Conservation (phyloP, 345 rosid genomes). For the Reutealis trisperma region DNA sequence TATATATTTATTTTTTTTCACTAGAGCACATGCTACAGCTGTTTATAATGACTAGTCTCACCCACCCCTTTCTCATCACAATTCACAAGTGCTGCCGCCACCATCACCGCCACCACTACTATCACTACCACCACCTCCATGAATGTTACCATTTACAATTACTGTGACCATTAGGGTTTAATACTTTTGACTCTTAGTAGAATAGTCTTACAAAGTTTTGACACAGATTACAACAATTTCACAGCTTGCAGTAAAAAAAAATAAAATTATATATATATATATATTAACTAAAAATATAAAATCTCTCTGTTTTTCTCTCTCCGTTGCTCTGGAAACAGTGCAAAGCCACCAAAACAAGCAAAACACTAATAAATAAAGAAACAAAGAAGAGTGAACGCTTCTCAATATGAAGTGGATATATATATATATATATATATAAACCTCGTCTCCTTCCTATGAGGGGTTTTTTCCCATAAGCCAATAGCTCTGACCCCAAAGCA, state of each 20-base stretch:
- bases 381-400: background rate
- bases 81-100: too few relatives aligned
- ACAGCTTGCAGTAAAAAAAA: background rate
- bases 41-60: background rate
- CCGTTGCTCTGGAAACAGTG: constrained; percentile 3
- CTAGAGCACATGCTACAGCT: constrained; percentile 6
- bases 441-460: constrained; percentile 44
- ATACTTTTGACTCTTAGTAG: too few relatives aligned
- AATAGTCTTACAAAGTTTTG: too few relatives aligned
- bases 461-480: constrained; percentile 33
- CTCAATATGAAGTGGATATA: background rate
- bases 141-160: background rate
- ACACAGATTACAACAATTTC: background rate
- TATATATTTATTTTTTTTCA: too few relatives aligned
- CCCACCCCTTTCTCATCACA: background rate
- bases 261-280: background rate
- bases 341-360: constrained; percentile 12
- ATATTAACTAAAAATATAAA: background rate
- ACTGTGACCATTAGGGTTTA: constrained; percentile 1
- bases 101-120: background rate
- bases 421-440: background rate
- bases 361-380: background rate
- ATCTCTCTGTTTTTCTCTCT: background rate
- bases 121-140: background rate
- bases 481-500: constrained; percentile 30